A percentile compares a stretch with the other conserved stretches of the same genome.
These are phyloP conservation scores for Caryopteris hybrid DNA, from an alignment of 305 asterid species.

Conservation along the genomic window DNA sequence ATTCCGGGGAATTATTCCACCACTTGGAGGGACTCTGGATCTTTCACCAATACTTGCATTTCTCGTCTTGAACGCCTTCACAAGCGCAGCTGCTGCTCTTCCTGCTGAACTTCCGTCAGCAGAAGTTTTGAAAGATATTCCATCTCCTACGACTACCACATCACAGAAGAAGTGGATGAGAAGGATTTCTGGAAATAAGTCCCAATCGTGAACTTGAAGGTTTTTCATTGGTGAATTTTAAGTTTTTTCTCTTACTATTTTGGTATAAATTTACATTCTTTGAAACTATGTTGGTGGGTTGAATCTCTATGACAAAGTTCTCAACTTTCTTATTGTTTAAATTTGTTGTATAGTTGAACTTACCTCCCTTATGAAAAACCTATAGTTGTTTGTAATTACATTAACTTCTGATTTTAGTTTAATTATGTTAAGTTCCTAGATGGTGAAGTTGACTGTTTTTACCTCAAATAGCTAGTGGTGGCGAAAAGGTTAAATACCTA, in stretches of 20 bases:
- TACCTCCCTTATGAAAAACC: not conserved
- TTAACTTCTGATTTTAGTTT: not conserved
- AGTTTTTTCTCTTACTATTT: conserved; percentile 3
- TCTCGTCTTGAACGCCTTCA: conserved; percentile 69
- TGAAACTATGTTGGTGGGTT: conserved; percentile 5
- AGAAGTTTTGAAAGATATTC: conserved; percentile 22
- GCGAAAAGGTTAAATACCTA: too few relatives aligned
- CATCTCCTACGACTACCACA: conserved; percentile 30
- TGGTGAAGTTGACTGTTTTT: too few relatives aligned
- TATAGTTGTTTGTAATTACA: not conserved
- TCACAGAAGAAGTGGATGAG: conserved; percentile 69
- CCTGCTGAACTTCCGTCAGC: conserved; percentile 86
- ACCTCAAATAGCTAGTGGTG: too few relatives aligned
- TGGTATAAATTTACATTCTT: conserved; percentile 1
- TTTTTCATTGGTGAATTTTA: not conserved
- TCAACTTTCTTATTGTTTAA: conserved; percentile 16
- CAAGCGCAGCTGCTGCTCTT: conserved; percentile 81
- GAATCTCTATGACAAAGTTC: conserved; percentile 1
- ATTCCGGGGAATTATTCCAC: conserved; percentile 93
- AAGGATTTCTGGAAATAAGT: conserved; percentile 45
- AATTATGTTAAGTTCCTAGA: not conserved
- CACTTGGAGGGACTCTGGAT: conserved; percentile 91
- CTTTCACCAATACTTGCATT: conserved; percentile 85
- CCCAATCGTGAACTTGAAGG: conserved; percentile 22
- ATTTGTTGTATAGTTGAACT: not conserved